Evolutionary conservation across 2,329 filamentous ascomycete species (phyloP), one percentile per base, ranked within the genome.

Genomic region (Alternaria burnsii): DNA sequence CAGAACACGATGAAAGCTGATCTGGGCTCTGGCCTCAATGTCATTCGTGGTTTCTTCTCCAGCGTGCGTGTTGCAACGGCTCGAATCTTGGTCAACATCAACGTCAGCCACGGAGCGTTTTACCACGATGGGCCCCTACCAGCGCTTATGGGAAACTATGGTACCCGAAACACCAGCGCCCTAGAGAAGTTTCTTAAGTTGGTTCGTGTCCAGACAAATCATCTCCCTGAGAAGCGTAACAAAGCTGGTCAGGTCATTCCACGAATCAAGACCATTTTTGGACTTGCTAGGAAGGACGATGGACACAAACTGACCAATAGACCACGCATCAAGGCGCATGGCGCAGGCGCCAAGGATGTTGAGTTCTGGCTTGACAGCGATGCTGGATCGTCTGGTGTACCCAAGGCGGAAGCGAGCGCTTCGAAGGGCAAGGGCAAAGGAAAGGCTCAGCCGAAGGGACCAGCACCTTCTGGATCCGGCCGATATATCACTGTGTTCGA

Each of bases 31-130:
- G 86, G 86, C 2, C 77, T 89, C 0, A 78, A 84, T 55, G 86
- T 85, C 1, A 75, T 88, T 11, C 82, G 87, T 38, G 88, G 88
- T 0, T 89, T 85, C 74, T 89, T 86, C 67, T 79, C 85, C 9
- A 88, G 86, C 67, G 84, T 87, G 44, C 84, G 88, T 5, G 79
- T 84, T 9, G 84, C 85, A 1, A 86, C 86, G 20, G 81, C 81
- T 40, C 82, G 86, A 7, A 77, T 89, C 14, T 70, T 90, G 1
- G 73, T 89, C 24, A 90, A 90, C 52, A 79, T 89, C 3, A 87
- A 89, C 54, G 85, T 89, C 43, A 86, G 84, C 16, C 82, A 84
- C 58, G 80, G 82, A 3, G 86, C 86, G 0, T 88, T 87, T 66
- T 87, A 86, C 69, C 76, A 84, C 55, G 68, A 78, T 1, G 78